Evolutionary conservation across 495 filamentous ascomycete genomes (phyloP), one percentile per base, ranked within the genome.

Genomic region (Oidiodendron maius): DNA sequence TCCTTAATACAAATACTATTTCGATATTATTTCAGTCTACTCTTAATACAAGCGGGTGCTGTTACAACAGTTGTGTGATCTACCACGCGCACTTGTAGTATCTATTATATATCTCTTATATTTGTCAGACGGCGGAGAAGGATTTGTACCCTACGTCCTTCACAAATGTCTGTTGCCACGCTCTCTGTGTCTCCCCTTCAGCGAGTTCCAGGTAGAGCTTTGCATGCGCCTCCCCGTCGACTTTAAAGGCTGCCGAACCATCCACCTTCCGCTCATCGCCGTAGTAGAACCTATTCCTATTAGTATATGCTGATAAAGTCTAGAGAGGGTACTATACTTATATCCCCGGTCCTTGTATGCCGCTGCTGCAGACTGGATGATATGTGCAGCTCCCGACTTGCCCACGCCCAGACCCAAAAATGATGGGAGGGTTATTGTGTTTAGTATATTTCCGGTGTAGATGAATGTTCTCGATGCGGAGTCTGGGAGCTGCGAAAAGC

Each of bases 141-240:
- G 44, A 10, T 22, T 44, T 44, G 51, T 48, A 49, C 13, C 51
- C 51, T 13, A 44, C 30, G 6, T 55, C 68, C 54, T 72, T 69
- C 15, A 76, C 72, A 53, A 74, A 76, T 3, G 72, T 74, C 47
- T 71, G 63, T 48, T 58, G 53, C 72, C 72, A 76, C 22, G 69
- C 64, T 0, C 64, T 63, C 48, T 74, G 71, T 13, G 44, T 42
- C 42, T 63, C 53, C 6, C 26, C 48, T 38, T 69, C 63, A 1
- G 67, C 66, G 17, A 76, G 63, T 38, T 68, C 47, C 10, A 41
- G 17, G 51, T 66, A 76, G n/a, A 70, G 53, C 21, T 68, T 53
- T 22, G 48, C 72, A 56, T 71, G 68, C 22, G 71, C 71, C 15
- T 65, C 62, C 22, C 71, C 71, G 46, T 62, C 58, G 15, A 75